Evolutionary conservation across 2,329 filamentous ascomycete species (phyloP).

Genomic region (Bipolaris cookei): DNA sequence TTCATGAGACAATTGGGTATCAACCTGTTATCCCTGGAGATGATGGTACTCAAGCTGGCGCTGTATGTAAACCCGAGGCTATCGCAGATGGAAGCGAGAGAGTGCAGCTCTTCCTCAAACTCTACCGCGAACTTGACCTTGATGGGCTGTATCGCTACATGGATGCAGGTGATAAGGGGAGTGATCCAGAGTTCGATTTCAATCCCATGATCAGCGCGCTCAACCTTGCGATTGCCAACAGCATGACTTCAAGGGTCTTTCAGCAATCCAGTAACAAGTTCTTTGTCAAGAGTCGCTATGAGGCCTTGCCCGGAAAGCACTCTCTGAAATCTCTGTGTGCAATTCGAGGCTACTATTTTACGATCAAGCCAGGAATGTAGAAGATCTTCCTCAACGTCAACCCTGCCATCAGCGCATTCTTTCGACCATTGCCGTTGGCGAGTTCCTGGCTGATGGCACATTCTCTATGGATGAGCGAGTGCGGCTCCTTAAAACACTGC

Average conservation of each 20-base stretch:
- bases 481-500: conserved; percentile 2
- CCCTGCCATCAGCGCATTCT: conserved; percentile 20
- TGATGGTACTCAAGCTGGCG: neutral
- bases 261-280: conserved; percentile 15
- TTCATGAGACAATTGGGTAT: conserved; percentile 5
- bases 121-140: neutral
- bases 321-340: conserved; percentile 12
- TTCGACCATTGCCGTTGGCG: conserved; percentile 15
- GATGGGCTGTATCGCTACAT: neutral
- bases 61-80: neutral
- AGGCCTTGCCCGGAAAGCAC: neutral
- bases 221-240: conserved; percentile 14
- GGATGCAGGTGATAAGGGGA: neutral
- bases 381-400: conserved; percentile 18
- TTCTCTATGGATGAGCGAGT: neutral
- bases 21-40: neutral
- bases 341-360: conserved; percentile 23
- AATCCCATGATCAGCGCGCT: neutral
- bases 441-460: conserved; percentile 5
- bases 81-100: conserved; percentile 1
- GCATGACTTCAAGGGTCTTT: neutral
- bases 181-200: neutral
- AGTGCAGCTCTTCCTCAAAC: neutral
- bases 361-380: conserved; percentile 14
- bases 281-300: conserved; percentile 9